Evolutionary conservation across 2,329 filamentous ascomycete species (phyloP).

Genomic region (Exophiala sp.): DNA sequence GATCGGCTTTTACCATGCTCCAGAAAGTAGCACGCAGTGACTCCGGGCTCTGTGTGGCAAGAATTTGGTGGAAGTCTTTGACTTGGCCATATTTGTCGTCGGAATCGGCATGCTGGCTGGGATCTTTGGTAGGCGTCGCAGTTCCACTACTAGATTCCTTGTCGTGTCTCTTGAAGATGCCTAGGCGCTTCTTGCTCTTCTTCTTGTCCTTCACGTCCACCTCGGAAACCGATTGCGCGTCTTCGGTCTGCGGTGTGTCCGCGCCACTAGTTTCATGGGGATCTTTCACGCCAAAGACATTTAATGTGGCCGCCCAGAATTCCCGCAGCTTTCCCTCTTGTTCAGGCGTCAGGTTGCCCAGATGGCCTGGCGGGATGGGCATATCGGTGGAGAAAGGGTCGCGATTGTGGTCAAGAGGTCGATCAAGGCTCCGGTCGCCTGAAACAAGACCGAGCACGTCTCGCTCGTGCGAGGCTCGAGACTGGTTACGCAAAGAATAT

Average conservation of each 20-base stretch:
- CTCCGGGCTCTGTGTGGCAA: conserved; percentile 71
- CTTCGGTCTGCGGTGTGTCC: conserved; percentile 27
- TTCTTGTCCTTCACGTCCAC: conserved; percentile 46
- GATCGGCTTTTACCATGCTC: conserved; percentile 91
- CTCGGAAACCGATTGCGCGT: conserved; percentile 28
- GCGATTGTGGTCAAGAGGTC: conserved; percentile 4
- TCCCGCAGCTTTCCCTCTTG: conserved; percentile 83
- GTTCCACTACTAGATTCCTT: conserved; percentile 34
- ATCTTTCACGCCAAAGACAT: conserved; percentile 61
- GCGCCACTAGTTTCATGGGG: conserved; percentile 12
- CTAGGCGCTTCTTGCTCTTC: conserved; percentile 68
- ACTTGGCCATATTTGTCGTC: conserved; percentile 93
- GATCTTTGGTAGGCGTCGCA: conserved; percentile 37
- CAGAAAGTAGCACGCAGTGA: conserved; percentile 76
- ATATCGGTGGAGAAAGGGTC: conserved; percentile 25
- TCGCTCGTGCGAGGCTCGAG: conserved; percentile 13
- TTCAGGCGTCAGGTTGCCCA: conserved; percentile 81
- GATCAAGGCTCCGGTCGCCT: conserved; percentile 34
- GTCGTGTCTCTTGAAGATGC: conserved; percentile 58
- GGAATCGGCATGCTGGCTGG: conserved; percentile 41
- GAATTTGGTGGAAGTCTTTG: conserved; percentile 75
- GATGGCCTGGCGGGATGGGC: conserved; percentile 57
- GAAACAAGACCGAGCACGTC: conserved; percentile 18
- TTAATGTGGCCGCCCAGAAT: conserved; percentile 72
- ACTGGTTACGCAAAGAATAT: conserved; percentile 9